Evolutionary conservation across 768 basidiomycete genomes (phyloP).

Genomic region (Lentinus tigrinus): DNA sequence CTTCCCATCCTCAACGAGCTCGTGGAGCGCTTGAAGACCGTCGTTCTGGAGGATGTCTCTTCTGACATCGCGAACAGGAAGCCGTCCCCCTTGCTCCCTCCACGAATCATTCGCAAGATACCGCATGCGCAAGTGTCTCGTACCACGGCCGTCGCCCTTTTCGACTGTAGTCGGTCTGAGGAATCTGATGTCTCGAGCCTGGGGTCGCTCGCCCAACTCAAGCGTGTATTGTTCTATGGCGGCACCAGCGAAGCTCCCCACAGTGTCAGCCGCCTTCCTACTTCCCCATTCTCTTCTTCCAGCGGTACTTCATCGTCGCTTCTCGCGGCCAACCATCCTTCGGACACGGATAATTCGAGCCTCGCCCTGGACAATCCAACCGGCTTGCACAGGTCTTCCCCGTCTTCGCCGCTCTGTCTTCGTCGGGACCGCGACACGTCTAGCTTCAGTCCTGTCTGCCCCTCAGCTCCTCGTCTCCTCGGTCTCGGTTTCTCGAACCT

Average conservation of each 20-base stretch:
- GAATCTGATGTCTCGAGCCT: not conserved
- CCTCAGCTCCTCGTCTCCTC: not conserved
- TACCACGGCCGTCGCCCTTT: no score
- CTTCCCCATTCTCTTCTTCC: not conserved
- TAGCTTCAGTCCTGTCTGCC: not conserved
- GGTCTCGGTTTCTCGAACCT: slow-evolving; percentile 16
- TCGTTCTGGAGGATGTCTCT: not conserved
- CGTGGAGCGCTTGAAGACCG: not conserved
- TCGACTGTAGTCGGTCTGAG: not conserved
- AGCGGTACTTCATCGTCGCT: not conserved
- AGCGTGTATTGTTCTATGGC: not conserved
- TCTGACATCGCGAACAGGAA: no score
- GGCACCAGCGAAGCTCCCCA: not conserved
- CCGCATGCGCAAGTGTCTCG: no score
- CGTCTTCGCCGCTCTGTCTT: not conserved
- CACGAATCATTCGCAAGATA: no score
- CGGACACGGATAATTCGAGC: no score
- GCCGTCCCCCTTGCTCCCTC: no score
- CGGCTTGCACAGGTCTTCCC: no score
- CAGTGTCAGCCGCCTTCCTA: not conserved
- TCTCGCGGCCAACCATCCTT: no score
- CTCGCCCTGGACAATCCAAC: no score
- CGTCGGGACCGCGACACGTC: not conserved
- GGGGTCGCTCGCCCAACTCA: not conserved
- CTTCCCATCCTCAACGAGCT: not conserved